These are phyloP conservation scores for Rhizopogon parksii DNA, from an alignment of 1,284 basidiomycete species.

Conservation along the genomic window DNA sequence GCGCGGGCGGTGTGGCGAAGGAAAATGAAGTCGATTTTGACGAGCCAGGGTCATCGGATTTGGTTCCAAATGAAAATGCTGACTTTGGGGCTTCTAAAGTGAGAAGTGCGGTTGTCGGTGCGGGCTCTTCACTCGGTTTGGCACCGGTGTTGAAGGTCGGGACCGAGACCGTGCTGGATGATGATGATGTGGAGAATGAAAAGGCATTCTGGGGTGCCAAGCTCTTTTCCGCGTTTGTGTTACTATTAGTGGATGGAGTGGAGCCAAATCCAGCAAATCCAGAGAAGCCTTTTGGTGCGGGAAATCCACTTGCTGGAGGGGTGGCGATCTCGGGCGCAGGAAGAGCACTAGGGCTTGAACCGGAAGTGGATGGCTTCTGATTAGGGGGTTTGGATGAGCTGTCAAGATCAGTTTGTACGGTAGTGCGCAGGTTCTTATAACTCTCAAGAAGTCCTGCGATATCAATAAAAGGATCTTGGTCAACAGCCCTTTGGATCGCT, in stretches of 20 bases:
- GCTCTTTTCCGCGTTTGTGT: constrained; percentile 1
- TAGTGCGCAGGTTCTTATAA: constrained; percentile 56
- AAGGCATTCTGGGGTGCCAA: constrained; percentile 12
- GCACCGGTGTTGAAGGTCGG: constrained; percentile 13
- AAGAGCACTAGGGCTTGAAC: constrained; percentile 8
- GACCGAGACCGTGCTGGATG: constrained; percentile 11
- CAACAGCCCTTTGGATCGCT: constrained; percentile 55
- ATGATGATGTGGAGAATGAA: constrained; percentile 23
- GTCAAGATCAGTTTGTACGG: constrained; percentile 55
- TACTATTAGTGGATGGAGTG: constrained; percentile 12
- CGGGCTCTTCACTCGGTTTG: constrained; percentile 17
- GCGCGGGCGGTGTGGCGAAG: constrained; percentile 6
- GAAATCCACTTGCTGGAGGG: constrained; percentile 16
- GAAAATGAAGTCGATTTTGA: constrained; percentile 11
- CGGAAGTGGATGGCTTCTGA: constrained; percentile 8
- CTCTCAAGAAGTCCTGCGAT: constrained; percentile 53
- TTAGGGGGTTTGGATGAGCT: constrained; percentile 15
- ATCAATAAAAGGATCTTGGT: constrained; percentile 74
- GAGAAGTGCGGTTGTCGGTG: constrained; percentile 8
- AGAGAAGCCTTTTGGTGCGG: constrained; percentile 37
- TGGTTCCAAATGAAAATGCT: constrained; percentile 13
- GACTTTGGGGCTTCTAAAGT: constrained; percentile 17
- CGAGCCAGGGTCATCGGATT: constrained; percentile 6
- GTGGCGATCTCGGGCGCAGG: constrained; percentile 17
- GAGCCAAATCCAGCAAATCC: constrained; percentile 17